Percentiles rank a stretch among this genome's conserved stretches.
phyloP scores from a whole-genome alignment of 768 basidiomycete genomes.

The Termitomyces sp. region DNA sequence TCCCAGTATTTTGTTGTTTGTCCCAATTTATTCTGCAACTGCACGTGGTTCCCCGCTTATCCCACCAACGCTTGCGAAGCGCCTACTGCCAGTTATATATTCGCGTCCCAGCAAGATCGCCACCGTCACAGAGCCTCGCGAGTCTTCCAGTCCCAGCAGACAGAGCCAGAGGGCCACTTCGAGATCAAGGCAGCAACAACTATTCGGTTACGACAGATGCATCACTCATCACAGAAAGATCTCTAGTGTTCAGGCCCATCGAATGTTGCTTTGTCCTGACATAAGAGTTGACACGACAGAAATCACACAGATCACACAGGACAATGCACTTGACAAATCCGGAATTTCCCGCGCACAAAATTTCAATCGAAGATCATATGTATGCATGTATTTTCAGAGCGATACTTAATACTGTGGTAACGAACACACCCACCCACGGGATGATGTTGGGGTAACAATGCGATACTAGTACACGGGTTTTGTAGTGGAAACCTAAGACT shows the following conservation, averaged over 20 bases:
- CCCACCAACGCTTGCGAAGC: neutral
- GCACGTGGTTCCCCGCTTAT: neutral
- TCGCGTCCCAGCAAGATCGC: neutral
- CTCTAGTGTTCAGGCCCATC: neutral
- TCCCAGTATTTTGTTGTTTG: slow-evolving; percentile 23
- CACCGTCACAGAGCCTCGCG: neutral
- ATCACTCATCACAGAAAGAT: neutral
- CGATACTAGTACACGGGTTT: slow-evolving; percentile 42
- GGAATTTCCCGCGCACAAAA: neutral
- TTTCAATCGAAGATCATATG: neutral
- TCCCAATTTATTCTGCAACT: slow-evolving; percentile 9
- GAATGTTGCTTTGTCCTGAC: neutral
- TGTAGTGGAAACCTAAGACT: slow-evolving; percentile 31
- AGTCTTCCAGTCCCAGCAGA: neutral
- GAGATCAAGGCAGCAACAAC: neutral
- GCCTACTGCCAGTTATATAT: neutral
- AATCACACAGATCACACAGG: neutral
- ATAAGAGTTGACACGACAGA: neutral
- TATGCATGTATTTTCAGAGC: slow-evolving; percentile 5
- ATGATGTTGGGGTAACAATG: slow-evolving; percentile 14
- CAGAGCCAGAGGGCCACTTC: neutral
- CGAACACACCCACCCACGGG: slow-evolving; percentile 15
- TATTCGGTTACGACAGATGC: neutral
- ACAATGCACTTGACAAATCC: neutral
- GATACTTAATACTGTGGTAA: slow-evolving; percentile 13